Evolutionary conservation across 768 basidiomycete genomes (phyloP), one percentile per base, ranked within the genome.

Genomic region (Russula lepida): DNA sequence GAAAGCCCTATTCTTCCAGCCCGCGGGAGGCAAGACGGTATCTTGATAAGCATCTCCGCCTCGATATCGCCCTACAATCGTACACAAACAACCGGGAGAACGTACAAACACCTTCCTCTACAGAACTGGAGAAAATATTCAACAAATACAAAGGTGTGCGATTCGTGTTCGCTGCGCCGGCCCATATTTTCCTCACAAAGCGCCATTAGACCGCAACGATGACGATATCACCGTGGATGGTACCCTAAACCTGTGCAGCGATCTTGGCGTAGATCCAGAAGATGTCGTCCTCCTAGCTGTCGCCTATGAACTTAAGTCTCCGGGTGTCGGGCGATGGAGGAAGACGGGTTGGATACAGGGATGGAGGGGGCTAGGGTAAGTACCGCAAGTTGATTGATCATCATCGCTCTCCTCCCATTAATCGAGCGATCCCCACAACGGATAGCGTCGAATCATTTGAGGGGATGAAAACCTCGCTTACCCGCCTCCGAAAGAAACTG

Each of bases 201-300:
- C 17, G n/a, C 13, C 17, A 12, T 47, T 65, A 85, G 86, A 88
- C 60, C 71, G 77, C 15, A 82, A 82, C 44, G 75, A 75, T 7
- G 82, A 84, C 32, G 79, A 84, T 56, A 92, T 92, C 64, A 76
- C 78, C 4, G 80, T 91, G 28, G 84, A 92, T 60, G 92, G 92
- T 0, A 94, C 93, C 21, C 83, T 92, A 71, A 78, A 75, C 69
- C 74, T 93, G 49, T 91, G 92, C 63, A 75, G 81, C 66, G 89
- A 89, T 67, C 74, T 91, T 1, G 74, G 69, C 1, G 83, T 89
- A 17, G 76, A 89, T 66, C 87, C 86, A 1, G 89, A 91, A 64
- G 89, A 94, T 67, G 85, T 89, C 25, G 89, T 92, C 8, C 75
- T 95, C 54, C 80, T 95, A 46, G 83, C 88, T 6, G 75, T 95